Evolutionary conservation across 495 filamentous ascomycete genomes (phyloP), one percentile per base, ranked within the genome.

Genomic region (Ascodesmis nigricans): DNA sequence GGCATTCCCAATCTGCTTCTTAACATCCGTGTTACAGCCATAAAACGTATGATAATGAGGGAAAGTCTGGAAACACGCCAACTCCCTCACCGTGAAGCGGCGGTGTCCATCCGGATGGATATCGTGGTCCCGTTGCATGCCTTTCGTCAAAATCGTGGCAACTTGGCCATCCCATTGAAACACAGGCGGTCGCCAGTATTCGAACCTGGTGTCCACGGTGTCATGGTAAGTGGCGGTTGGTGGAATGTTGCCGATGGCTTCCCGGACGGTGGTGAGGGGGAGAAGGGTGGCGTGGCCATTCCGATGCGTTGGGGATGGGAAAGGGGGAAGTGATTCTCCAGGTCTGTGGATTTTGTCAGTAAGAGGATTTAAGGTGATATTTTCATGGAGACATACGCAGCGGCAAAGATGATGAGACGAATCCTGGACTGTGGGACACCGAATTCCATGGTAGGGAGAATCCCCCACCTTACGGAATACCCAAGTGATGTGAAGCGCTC

Each of bases 1-100:
- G 0, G 81, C 79, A 50, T 95, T 93, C 0, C 84, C 84, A 40
- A 92, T 78, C 47, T 87, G 78, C 42, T 62, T 73, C 37, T 65
- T 68, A 1, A 70, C 55, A 4, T 51, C 40, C 0, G 44, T 53
- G 5, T 44, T 47, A 2, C 42, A 29, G 0, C 53, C 54, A 0
- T 53, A 44, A 40, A 91, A 91, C 2, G 56, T 49, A 53, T 79
- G 75, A 1, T 57, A 53, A 0, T 57, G 8, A 0, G 81, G 79
- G 32, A 92, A 93, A 0, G 69, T 70, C 38, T 87, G 77, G 2
- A 93, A 46, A 7, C 66, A 60, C 0, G 84, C 78, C 21, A 75
- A 65, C 42, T 97, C 87, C 0, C 74, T 65, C 0, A 66, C 42
- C 0, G 75, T 90, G 36, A 76, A 78, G 0, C 59, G 52, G 0